A percentile compares a stretch with the other conserved stretches of the same genome.
phyloP scores from a whole-genome alignment of 257 asterid species.

The Penstemon barbatus region DNA sequence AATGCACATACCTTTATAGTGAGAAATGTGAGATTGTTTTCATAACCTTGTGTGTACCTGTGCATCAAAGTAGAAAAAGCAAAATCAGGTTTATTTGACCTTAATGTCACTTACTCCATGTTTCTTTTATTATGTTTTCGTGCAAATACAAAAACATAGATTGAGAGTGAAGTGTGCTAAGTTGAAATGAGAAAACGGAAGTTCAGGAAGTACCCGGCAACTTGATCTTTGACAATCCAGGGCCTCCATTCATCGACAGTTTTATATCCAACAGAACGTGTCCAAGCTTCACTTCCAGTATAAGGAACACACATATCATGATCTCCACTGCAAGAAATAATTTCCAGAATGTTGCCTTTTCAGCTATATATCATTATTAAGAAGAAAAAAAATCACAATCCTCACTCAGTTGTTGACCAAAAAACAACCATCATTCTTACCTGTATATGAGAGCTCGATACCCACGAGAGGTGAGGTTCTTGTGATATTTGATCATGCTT shows the following conservation, averaged over 20 bases:
- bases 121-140: too few species aligned
- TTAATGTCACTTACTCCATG: too few species aligned
- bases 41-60: conserved; percentile 83
- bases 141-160: too few species aligned
- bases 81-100: too few species aligned
- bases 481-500: conserved; percentile 93
- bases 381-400: background rate
- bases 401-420: background rate
- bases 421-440: conserved; percentile 26
- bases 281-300: conserved; percentile 93
- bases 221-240: conserved; percentile 68
- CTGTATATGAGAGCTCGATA: conserved; percentile 85
- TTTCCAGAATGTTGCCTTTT: too few species aligned
- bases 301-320: conserved; percentile 97
- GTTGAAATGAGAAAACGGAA: background rate
- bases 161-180: background rate
- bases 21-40: conserved; percentile 72
- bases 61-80: background rate
- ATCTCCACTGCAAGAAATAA: conserved; percentile 67
- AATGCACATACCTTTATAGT: conserved; percentile 66
- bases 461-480: conserved; percentile 77
- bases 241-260: conserved; percentile 80
- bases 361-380: too few species aligned
- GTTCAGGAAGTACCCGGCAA: conserved; percentile 65
- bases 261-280: conserved; percentile 78